These are phyloP conservation scores for Coemansia guatemalensis DNA, from an alignment of 192 early-diverging fungal species.

Conservation along the genomic window DNA sequence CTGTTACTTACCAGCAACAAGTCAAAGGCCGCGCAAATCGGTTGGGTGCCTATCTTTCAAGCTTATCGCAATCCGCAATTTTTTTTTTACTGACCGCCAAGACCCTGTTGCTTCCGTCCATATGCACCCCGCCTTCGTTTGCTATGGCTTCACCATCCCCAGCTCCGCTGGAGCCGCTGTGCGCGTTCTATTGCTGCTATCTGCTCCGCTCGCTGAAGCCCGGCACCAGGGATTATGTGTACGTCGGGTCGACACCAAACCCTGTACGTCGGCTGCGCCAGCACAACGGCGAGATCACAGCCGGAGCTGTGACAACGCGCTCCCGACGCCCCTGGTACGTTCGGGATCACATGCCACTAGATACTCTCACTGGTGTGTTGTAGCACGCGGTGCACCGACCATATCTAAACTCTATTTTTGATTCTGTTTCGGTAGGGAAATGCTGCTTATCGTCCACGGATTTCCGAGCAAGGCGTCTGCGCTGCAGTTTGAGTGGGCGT, in stretches of 20 bases:
- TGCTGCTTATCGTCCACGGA: conserved; percentile 45
- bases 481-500: conserved; percentile 54
- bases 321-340: conserved; percentile 40
- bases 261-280: conserved; percentile 46
- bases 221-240: conserved; percentile 24
- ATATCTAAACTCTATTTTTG: not conserved
- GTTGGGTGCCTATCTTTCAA: not conserved
- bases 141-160: not conserved
- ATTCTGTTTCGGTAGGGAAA: conserved; percentile 31
- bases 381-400: no score
- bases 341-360: not conserved
- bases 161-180: not conserved
- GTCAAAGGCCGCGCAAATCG: not conserved
- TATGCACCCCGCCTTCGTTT: not conserved
- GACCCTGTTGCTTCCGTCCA: not conserved
- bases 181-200: conserved; percentile 51
- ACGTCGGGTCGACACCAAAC: conserved; percentile 53
- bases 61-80: conserved; percentile 3
- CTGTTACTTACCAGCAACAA: not conserved
- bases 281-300: conserved; percentile 53
- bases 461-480: conserved; percentile 46
- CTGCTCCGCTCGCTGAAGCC: conserved; percentile 49
- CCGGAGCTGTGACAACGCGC: conserved; percentile 39
- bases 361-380: not conserved
- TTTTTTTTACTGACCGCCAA: not conserved